phyloP scores from a whole-genome alignment of 371 early-diverging fungal species.

The Apophysomyces elegans region DNA sequence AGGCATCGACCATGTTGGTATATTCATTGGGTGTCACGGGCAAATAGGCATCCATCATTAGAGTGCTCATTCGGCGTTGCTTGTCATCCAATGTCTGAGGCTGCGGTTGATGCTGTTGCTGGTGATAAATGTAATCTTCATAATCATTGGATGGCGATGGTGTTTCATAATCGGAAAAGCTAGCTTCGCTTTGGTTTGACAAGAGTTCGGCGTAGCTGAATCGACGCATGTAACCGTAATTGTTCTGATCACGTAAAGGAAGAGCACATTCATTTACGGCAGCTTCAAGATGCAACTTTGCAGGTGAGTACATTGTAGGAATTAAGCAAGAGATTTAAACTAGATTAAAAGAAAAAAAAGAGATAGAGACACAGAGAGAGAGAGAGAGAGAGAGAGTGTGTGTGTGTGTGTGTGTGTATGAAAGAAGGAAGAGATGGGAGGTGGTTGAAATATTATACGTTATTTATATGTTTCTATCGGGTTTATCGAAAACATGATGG shows the following conservation, averaged over 20 bases:
- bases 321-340: too few species aligned
- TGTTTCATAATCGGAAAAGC: conserved; percentile 39
- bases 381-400: not conserved
- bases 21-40: conserved; percentile 7
- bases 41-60: conserved; percentile 11
- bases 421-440: not conserved
- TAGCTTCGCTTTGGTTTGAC: conserved; percentile 40
- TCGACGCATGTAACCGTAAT: conserved; percentile 29
- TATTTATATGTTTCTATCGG: not conserved
- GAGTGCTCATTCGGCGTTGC: conserved; percentile 13
- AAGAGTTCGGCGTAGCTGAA: conserved; percentile 41
- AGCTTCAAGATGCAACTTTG: not conserved
- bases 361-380: too few species aligned
- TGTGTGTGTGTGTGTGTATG: not conserved
- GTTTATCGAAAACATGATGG: not conserved
- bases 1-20: conserved; percentile 3
- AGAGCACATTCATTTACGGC: conserved; percentile 5
- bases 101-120: conserved; percentile 22
- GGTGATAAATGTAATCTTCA: conserved; percentile 32
- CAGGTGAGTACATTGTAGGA: not conserved
- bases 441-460: not conserved
- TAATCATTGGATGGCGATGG: conserved; percentile 38
- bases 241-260: not conserved
- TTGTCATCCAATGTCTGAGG: conserved; percentile 16
- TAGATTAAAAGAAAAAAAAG: not conserved